Conservation (phyloP, 2,329 filamentous ascomycete species). For the Xylaria sp. region DNA sequence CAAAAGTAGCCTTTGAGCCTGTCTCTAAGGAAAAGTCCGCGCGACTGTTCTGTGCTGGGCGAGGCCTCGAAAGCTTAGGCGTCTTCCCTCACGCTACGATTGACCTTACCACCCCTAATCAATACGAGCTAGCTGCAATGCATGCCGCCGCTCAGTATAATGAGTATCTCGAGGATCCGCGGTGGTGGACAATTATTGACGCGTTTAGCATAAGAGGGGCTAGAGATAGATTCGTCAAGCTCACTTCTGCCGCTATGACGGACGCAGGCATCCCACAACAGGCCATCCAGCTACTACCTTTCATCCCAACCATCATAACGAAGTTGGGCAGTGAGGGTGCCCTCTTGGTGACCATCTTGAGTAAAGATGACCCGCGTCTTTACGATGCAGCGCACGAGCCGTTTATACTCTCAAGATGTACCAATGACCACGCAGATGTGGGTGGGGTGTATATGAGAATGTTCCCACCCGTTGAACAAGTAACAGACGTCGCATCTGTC, state of each 20-base stretch:
- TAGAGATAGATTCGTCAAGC: slow-evolving; percentile 74
- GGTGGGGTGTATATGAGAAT: slow-evolving; percentile 85
- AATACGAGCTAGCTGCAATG: slow-evolving; percentile 83
- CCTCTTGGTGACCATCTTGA: slow-evolving; percentile 77
- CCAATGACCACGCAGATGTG: slow-evolving; percentile 62
- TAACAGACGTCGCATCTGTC: slow-evolving; percentile 83
- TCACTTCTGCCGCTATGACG: slow-evolving; percentile 75
- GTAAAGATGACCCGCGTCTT: slow-evolving; percentile 74
- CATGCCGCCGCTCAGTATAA: slow-evolving; percentile 74
- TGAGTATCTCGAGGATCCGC: slow-evolving; percentile 73
- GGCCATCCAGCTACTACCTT: slow-evolving; percentile 85
- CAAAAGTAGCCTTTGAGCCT: slow-evolving; percentile 83
- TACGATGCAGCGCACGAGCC: slow-evolving; percentile 69
- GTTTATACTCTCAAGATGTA: slow-evolving; percentile 76
- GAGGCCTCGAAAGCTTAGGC: slow-evolving; percentile 54
- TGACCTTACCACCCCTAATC: slow-evolving; percentile 84
- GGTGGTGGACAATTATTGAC: slow-evolving; percentile 86
- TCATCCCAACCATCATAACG: slow-evolving; percentile 84
- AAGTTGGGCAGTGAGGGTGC: slow-evolving; percentile 84
- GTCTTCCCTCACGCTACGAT: slow-evolving; percentile 72
- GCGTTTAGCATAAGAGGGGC: slow-evolving; percentile 80
- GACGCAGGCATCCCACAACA: slow-evolving; percentile 86
- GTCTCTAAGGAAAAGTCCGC: slow-evolving; percentile 84
- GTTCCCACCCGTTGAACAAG: slow-evolving; percentile 73
- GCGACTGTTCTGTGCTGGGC: slow-evolving; percentile 68